These are phyloP conservation scores for Pythium myriotylum DNA, from an alignment of 352 stramenopile genomes.

Conservation along the genomic window DNA sequence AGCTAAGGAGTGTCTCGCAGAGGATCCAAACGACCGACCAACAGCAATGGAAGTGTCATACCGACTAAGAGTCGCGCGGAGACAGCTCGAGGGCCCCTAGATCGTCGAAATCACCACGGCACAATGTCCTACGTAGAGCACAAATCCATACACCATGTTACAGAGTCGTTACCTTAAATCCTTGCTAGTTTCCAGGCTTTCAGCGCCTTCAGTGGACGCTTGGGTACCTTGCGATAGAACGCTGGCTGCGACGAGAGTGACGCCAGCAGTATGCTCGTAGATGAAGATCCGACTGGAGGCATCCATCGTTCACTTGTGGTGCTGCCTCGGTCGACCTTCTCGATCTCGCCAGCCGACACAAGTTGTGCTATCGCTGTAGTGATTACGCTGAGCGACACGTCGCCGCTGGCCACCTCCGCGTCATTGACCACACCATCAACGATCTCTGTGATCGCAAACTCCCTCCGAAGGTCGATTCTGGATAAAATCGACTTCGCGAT, in stretches of 20 bases:
- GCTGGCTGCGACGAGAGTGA: conserved; percentile 33
- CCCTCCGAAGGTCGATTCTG: conserved; percentile 59
- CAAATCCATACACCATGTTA: neutral
- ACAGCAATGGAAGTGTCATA: no score
- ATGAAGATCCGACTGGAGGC: conserved; percentile 7
- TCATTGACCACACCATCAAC: conserved; percentile 47
- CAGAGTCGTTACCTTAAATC: conserved; percentile 13
- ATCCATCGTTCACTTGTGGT: conserved; percentile 10
- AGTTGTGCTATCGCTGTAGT: conserved; percentile 61
- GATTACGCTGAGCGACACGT: conserved; percentile 52
- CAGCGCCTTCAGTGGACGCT: conserved; percentile 65
- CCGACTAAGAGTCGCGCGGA: no score
- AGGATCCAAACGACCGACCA: no score
- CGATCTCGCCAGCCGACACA: conserved; percentile 49
- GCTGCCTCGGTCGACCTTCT: conserved; percentile 38
- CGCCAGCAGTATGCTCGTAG: conserved; percentile 25
- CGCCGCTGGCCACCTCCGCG: neutral
- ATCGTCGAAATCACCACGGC: no score
- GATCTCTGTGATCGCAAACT: conserved; percentile 59
- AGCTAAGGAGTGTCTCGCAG: no score
- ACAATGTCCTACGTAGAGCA: no score
- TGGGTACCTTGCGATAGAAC: conserved; percentile 71
- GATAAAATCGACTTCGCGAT: conserved; percentile 53
- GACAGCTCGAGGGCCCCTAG: no score
- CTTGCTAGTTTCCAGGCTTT: conserved; percentile 61